Evolutionary conservation across 202 grass and related monocot genomes (phyloP).

Genomic region (Alloteropsis angusta): DNA sequence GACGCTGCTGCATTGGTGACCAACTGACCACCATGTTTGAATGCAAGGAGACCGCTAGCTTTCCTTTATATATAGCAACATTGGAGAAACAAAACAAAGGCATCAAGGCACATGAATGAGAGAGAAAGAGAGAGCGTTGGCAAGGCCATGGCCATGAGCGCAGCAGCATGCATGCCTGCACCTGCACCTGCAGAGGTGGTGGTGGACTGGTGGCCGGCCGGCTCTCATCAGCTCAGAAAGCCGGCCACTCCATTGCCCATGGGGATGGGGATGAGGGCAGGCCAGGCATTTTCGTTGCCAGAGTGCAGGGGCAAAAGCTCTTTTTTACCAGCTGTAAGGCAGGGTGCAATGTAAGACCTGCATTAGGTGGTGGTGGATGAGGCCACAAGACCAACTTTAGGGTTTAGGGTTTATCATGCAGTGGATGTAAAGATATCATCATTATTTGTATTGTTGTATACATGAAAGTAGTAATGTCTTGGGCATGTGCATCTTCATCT

Average conservation of each 20-base stretch:
- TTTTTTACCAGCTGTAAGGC: slow-evolving; percentile 61
- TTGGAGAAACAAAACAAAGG: slow-evolving; percentile 38
- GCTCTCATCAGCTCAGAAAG: slow-evolving; percentile 22
- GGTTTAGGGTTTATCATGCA: slow-evolving; percentile 36
- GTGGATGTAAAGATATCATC: slow-evolving; percentile 37
- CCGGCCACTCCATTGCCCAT: slow-evolving; percentile 37
- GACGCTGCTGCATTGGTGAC: slow-evolving; percentile 19
- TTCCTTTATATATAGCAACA: slow-evolving; percentile 22
- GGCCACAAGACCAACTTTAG: slow-evolving; percentile 53
- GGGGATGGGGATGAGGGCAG: neutral
- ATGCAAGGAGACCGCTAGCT: neutral
- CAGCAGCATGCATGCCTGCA: neutral
- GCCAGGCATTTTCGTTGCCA: slow-evolving; percentile 43
- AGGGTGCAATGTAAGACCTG: slow-evolving; percentile 46
- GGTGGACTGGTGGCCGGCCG: slow-evolving; percentile 4
- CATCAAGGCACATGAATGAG: slow-evolving; percentile 26
- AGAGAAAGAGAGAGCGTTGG: neutral
- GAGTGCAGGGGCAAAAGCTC: slow-evolving; percentile 40
- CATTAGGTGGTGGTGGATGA: slow-evolving; percentile 62
- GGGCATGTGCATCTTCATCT: slow-evolving; percentile 24
- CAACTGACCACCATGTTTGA: slow-evolving; percentile 12
- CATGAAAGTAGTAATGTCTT: slow-evolving; percentile 25
- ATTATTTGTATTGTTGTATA: slow-evolving; percentile 31
- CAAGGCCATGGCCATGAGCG: neutral
- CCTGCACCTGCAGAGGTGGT: slow-evolving; percentile 18